Percentiles rank a stretch among this genome's conserved stretches.
Evolutionary conservation across 106 monocot genomes (phyloP).

Genomic region (Amphibolis antarctica): DNA sequence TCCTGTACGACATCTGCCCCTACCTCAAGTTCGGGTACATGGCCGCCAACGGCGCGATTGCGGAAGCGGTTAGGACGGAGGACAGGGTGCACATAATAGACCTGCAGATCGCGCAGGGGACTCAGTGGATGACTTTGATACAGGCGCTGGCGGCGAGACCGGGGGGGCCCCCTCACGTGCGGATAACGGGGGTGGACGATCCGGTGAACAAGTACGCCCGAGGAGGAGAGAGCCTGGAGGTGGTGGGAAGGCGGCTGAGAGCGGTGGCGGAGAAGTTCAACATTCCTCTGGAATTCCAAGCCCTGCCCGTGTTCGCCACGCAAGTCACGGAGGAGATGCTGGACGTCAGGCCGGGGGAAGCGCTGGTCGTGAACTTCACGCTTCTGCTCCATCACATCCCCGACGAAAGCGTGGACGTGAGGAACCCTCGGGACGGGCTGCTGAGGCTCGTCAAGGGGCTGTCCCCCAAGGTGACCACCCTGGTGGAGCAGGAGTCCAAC

Average conservation of each 20-base stretch:
- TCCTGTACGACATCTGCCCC: constrained; percentile 71
- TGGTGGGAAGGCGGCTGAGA: constrained; percentile 38
- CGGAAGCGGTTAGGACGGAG: constrained; percentile 64
- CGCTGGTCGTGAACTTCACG: constrained; percentile 73
- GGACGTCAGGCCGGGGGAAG: constrained; percentile 55
- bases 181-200: constrained; percentile 83
- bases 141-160: constrained; percentile 78
- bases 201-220: constrained; percentile 52
- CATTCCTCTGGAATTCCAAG: constrained; percentile 64
- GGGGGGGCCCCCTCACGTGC: constrained; percentile 60
- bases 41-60: constrained; percentile 89
- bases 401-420: constrained; percentile 83
- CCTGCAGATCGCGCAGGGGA: constrained; percentile 84
- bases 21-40: constrained; percentile 93
- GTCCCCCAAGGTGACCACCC: constrained; percentile 57
- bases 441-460: constrained; percentile 83
- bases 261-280: constrained; percentile 52
- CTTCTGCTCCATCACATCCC: constrained; percentile 84
- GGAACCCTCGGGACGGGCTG: constrained; percentile 79
- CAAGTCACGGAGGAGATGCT: constrained; percentile 69
- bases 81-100: constrained; percentile 76
- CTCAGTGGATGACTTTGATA: constrained; percentile 80
- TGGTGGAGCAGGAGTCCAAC: constrained; percentile 96
- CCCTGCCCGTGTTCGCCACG: constrained; percentile 23
- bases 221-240: constrained; percentile 40